Evolutionary conservation across 768 basidiomycete genomes (phyloP).

Genomic region (Trametes cubensis): DNA sequence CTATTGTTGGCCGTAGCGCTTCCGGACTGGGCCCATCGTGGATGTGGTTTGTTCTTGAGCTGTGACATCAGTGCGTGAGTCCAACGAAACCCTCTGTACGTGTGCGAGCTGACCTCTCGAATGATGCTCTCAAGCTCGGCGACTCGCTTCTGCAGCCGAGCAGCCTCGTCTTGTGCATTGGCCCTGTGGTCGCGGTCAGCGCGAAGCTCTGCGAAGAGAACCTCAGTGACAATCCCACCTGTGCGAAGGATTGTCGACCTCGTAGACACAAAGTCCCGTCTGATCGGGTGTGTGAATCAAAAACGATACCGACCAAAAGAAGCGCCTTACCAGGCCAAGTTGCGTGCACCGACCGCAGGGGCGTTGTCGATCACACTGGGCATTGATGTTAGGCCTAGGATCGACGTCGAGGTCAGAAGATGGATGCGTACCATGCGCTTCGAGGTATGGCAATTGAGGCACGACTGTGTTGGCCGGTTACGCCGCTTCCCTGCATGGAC

Average conservation of each 20-base stretch:
- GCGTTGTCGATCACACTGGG: conserved; percentile 52
- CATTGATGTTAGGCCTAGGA: neutral
- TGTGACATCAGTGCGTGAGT: conserved; percentile 32
- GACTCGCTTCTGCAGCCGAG: conserved; percentile 69
- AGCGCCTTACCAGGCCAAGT: conserved; percentile 40
- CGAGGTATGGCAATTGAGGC: conserved; percentile 72
- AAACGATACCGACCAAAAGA: neutral
- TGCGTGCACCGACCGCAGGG: conserved; percentile 51
- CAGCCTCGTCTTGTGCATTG: conserved; percentile 60
- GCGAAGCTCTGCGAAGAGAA: too few species aligned
- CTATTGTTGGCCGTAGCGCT: conserved; percentile 3
- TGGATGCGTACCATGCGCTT: conserved; percentile 62
- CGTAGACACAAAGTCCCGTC: conserved; percentile 85
- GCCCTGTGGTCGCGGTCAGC: conserved; percentile 2
- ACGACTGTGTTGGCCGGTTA: conserved; percentile 74
- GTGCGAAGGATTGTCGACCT: conserved; percentile 75
- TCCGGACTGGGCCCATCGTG: conserved; percentile 52
- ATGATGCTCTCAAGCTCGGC: conserved; percentile 85
- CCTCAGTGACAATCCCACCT: conserved; percentile 42
- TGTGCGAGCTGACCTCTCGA: conserved; percentile 54
- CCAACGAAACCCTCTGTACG: neutral
- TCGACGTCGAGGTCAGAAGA: neutral
- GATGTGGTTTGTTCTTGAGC: conserved; percentile 75
- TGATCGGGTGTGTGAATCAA: conserved; percentile 29
- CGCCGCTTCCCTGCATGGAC: conserved; percentile 45